These are phyloP conservation scores for Torulaspora quercuum DNA, from an alignment of 805 yeast genomes.

Conservation along the genomic window DNA sequence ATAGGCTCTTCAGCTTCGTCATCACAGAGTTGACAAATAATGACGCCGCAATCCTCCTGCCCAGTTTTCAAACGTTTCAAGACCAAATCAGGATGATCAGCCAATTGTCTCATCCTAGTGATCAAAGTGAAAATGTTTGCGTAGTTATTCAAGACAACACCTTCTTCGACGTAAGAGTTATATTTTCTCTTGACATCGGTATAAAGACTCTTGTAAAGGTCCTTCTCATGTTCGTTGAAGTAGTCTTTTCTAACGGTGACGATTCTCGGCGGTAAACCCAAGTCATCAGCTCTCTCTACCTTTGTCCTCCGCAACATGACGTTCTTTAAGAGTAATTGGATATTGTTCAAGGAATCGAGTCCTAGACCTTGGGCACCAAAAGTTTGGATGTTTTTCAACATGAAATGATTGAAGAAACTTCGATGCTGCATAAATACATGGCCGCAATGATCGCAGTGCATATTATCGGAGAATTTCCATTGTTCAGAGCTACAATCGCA, in stretches of 20 bases:
- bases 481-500: conserved; percentile 79
- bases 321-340: conserved; percentile 69
- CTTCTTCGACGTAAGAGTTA: conserved; percentile 90
- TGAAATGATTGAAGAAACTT: conserved; percentile 91
- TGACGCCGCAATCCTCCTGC: conserved; percentile 40
- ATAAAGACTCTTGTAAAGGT: conserved; percentile 81
- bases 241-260: conserved; percentile 83
- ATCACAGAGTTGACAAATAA: conserved; percentile 90
- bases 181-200: conserved; percentile 83
- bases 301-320: conserved; percentile 94
- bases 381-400: conserved; percentile 90
- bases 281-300: conserved; percentile 93
- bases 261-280: conserved; percentile 94
- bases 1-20: conserved; percentile 99
- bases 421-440: conserved; percentile 95
- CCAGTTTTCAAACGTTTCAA: conserved; percentile 58
- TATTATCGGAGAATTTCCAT: conserved; percentile 82
- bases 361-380: conserved; percentile 83
- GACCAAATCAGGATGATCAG: conserved; percentile 97
- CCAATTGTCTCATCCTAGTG: conserved; percentile 95
- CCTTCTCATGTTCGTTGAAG: conserved; percentile 94
- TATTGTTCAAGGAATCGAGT: conserved; percentile 65
- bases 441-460: conserved; percentile 81
- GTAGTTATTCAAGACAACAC: conserved; percentile 93
- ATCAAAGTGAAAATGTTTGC: conserved; percentile 95